A percentile compares a stretch with the other conserved stretches of the same genome.
phyloP scores from a whole-genome alignment of 1,139 yeast species.

The Petasospora fabianii region DNA sequence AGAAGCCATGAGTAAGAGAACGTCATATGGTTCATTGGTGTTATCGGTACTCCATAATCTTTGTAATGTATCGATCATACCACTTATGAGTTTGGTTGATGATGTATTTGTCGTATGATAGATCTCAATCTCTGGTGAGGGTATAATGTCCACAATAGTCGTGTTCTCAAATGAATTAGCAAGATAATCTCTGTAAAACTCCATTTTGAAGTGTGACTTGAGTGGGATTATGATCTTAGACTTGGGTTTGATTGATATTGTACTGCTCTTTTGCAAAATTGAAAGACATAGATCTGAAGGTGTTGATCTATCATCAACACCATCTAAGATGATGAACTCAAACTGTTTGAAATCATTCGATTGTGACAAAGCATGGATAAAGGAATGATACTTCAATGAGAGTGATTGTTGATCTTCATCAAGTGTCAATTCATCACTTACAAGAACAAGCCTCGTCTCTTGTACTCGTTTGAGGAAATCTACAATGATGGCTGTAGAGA shows the following conservation, averaged over 20 bases:
- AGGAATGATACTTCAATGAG: neutral
- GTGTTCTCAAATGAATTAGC: conserved; percentile 3
- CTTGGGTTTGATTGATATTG: too few species aligned
- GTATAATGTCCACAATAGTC: conserved; percentile 4
- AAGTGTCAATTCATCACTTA: neutral
- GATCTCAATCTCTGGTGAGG: conserved; percentile 4
- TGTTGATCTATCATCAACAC: conserved; percentile 12
- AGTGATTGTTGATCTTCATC: neutral
- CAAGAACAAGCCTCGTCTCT: neutral
- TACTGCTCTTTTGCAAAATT: conserved; percentile 3
- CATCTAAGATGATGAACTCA: conserved; percentile 18
- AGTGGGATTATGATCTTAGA: conserved; percentile 11
- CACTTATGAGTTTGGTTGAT: neutral
- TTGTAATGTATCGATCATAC: conserved; percentile 5
- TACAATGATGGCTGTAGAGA: neutral
- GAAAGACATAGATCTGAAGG: conserved; percentile 16
- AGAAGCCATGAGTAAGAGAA: conserved; percentile 8
- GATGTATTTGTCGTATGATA: conserved; percentile 6
- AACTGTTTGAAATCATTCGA: conserved; percentile 1
- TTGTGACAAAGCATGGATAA: neutral
- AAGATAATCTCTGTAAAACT: conserved; percentile 5
- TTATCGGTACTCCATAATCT: conserved; percentile 2
- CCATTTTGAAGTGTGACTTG: conserved; percentile 7
- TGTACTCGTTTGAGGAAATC: neutral
- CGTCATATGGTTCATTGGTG: conserved; percentile 9